Base-by-base conservation (phyloP, 2,329 filamentous ascomycete genomes). In the Sarocladium brachiariae region DNA sequence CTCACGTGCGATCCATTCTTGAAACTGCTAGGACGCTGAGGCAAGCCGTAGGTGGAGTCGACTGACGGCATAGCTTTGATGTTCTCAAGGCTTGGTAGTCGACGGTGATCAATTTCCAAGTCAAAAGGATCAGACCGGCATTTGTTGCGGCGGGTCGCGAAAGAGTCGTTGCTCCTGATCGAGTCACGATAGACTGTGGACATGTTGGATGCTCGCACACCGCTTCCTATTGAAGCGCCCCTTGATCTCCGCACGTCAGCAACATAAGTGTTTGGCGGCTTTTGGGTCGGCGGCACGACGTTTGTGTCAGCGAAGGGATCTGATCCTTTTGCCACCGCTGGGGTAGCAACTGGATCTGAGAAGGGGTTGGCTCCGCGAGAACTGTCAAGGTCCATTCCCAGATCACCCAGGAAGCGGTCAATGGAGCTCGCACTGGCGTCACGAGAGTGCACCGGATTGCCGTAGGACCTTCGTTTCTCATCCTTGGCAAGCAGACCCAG, bases 61-160 rank as follows among this genome's bases (percentile, higher is more conserved):
- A 25, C 55, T 53, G 33, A 59, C 60, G 10, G 55, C 58, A 7
- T 58, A 59, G 53, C 60, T 62, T 54, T 56, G 56, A 48, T 57
- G 61, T 52, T 60, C 60, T 52, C 61, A 60, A 24, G 13, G 46
- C 31, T 37, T 6, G 46, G 46, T 5, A 49, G 46, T 9, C 33
- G 30, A 5, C 46, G 30, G 23, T 49, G 46, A 25, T 64, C 61
- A 11, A 68, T 55, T 59, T 84, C 81, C n/a, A 84, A 69, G 56
- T 85, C 81, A 58, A 84, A 84, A 2, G 80, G 81, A 55, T 84
- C 80, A 2, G 80, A 83, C 39, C 80, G 77, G 61, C 81, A 80
- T 58, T 79, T 80, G 58, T 75, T 76, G 51, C 75, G 72, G 14
- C 69, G 65, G 5, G 67, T 71, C 39, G 69, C 70, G 39, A 74